A percentile compares a stretch with the other conserved stretches of the same genome.
phyloP scores from a whole-genome alignment of 177 flowering plant species.

The Vitis hybrid region DNA sequence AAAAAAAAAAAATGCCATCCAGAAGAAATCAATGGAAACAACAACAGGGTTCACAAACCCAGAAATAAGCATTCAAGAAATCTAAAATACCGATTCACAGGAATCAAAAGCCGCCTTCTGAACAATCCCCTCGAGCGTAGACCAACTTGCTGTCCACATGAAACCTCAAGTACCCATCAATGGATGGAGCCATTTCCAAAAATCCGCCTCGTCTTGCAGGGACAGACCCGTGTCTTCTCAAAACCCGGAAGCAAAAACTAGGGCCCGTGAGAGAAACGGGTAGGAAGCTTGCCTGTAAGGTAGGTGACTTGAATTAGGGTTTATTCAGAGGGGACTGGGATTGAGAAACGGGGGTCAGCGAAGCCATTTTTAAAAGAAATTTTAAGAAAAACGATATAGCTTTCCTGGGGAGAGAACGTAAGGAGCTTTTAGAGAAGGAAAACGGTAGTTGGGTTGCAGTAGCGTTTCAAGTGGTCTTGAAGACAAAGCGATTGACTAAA shows the following conservation, averaged over 20 bases:
- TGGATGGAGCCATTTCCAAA: constrained; percentile 3
- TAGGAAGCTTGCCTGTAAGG: constrained; percentile 3
- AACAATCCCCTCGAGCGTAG: constrained; percentile 80
- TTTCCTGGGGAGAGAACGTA: constrained; percentile 2
- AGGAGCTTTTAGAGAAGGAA: background rate
- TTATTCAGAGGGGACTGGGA: constrained; percentile 32
- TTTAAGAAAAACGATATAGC: too few relatives aligned
- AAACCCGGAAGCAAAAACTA: constrained; percentile 13
- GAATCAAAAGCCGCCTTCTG: constrained; percentile 62
- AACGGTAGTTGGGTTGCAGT: background rate
- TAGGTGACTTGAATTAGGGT: constrained; percentile 23
- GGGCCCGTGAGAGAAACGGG: constrained; percentile 17
- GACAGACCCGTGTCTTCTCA: background rate
- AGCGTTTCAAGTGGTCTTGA: constrained; percentile 20
- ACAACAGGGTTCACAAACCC: background rate
- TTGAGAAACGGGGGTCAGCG: constrained; percentile 40
- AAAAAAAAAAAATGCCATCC: too few relatives aligned
- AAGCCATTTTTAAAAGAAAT: constrained; percentile 35
- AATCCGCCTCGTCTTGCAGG: background rate
- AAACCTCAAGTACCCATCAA: constrained; percentile 87
- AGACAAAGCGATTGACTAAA: constrained; percentile 9
- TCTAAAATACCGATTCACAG: constrained; percentile 48
- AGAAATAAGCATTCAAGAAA: background rate
- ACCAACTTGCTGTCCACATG: constrained; percentile 92
- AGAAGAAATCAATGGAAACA: background rate